Evolutionary conservation across 2,329 filamentous ascomycete species (phyloP).

Genomic region (Curvularia sp.): DNA sequence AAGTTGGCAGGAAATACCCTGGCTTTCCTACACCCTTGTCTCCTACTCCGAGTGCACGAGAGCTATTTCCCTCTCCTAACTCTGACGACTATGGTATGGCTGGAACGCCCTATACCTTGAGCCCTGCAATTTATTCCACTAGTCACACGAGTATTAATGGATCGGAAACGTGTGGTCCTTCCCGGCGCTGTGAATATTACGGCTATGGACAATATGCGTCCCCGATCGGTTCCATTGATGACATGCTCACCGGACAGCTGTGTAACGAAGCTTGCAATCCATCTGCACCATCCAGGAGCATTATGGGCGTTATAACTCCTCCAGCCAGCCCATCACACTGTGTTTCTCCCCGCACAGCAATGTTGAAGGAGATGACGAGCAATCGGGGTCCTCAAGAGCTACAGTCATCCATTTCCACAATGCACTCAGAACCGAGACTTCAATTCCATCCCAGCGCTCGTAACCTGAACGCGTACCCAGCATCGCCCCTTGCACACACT

Average conservation of each 20-base stretch:
- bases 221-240: slow-evolving; percentile 27
- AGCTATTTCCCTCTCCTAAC: slow-evolving; percentile 38
- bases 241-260: slow-evolving; percentile 11
- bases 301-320: slow-evolving; percentile 2
- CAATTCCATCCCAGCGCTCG: slow-evolving; percentile 8
- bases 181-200: slow-evolving; percentile 23
- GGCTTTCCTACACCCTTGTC: slow-evolving; percentile 45
- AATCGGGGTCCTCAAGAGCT: slow-evolving; percentile 28
- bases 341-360: slow-evolving; percentile 35
- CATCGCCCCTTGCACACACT: slow-evolving; percentile 2
- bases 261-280: not conserved
- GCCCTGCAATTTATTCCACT: slow-evolving; percentile 17
- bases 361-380: slow-evolving; percentile 34
- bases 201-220: slow-evolving; percentile 22
- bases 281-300: slow-evolving; percentile 5
- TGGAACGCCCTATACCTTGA: slow-evolving; percentile 20
- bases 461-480: slow-evolving; percentile 2
- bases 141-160: slow-evolving; percentile 42
- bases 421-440: not conserved
- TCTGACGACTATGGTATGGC: slow-evolving; percentile 25
- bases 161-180: slow-evolving; percentile 33
- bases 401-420: slow-evolving; percentile 6
- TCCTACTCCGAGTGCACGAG: slow-evolving; percentile 39
- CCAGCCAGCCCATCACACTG: slow-evolving; percentile 29
- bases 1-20: slow-evolving; percentile 40